These are phyloP conservation scores for Leccinum pallidistipes DNA, from an alignment of 1,284 basidiomycete species.

Conservation along the genomic window DNA sequence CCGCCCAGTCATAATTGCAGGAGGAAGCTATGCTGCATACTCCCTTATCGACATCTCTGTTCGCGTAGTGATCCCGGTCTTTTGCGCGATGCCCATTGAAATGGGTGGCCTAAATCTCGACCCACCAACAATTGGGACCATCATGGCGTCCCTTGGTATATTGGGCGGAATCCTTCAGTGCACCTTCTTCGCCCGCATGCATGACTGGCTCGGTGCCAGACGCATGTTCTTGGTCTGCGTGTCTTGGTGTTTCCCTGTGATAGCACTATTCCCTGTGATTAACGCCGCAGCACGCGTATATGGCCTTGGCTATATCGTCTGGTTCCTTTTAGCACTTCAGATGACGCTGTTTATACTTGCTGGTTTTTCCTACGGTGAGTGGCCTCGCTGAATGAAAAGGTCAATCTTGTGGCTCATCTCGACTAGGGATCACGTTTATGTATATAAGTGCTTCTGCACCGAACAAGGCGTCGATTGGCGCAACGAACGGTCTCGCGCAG, in stretches of 20 bases:
- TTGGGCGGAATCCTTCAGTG: conserved; percentile 41
- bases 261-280: conserved; percentile 42
- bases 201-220: conserved; percentile 41
- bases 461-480: conserved; percentile 49
- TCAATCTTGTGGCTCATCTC: not conserved
- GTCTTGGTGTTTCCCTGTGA: conserved; percentile 34
- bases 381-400: not conserved
- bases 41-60: conserved; percentile 42
- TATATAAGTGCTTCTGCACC: conserved; percentile 45
- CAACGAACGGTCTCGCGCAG: conserved; percentile 60
- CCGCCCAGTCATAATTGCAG: conserved; percentile 41
- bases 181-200: conserved; percentile 40
- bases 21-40: conserved; percentile 43
- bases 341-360: conserved; percentile 17
- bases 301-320: conserved; percentile 25
- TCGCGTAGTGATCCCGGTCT: conserved; percentile 43
- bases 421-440: conserved; percentile 44
- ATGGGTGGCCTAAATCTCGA: conserved; percentile 45
- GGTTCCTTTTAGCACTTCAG: conserved; percentile 38
- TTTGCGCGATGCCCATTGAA: conserved; percentile 43
- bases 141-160: conserved; percentile 41
- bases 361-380: conserved; percentile 37
- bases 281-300: conserved; percentile 33
- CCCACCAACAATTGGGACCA: conserved; percentile 42
- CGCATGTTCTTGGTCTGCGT: conserved; percentile 36